These are phyloP conservation scores for Trichoderma polysporum DNA, from an alignment of 2,329 filamentous ascomycete genomes.

Conservation along the genomic window DNA sequence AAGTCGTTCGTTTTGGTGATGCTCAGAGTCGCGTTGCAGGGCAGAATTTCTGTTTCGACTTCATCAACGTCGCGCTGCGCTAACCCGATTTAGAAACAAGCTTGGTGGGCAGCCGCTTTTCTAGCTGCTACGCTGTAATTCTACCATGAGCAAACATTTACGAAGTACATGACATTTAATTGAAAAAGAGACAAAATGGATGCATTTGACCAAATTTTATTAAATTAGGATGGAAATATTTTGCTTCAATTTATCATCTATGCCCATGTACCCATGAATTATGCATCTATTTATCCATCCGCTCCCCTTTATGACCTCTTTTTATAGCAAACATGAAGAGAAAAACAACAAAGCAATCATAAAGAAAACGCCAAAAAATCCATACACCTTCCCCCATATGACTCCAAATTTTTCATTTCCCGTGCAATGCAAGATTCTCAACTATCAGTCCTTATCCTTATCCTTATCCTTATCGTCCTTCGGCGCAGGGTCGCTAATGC, in stretches of 20 bases:
- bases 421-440: constrained; percentile 6
- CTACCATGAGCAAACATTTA: background rate
- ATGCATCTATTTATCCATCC: background rate
- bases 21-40: constrained; percentile 32
- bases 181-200: background rate
- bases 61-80: constrained; percentile 31
- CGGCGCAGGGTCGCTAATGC: constrained; percentile 90
- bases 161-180: background rate
- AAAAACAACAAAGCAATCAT: constrained; percentile 10
- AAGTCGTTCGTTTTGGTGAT: constrained; percentile 27
- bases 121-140: background rate
- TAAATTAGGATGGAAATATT: background rate
- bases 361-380: constrained; percentile 33
- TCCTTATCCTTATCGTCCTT: constrained; percentile 97
- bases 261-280: background rate
- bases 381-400: constrained; percentile 29
- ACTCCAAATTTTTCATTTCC: constrained; percentile 26
- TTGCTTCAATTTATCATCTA: background rate
- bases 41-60: constrained; percentile 36
- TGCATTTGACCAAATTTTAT: background rate
- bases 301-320: background rate
- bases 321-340: background rate
- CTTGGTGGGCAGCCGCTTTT: constrained; percentile 25
- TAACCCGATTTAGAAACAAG: constrained; percentile 39
- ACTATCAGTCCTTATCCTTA: constrained; percentile 37